Evolutionary conservation across 768 basidiomycete genomes (phyloP).

Genomic region (Suillus luteus): DNA sequence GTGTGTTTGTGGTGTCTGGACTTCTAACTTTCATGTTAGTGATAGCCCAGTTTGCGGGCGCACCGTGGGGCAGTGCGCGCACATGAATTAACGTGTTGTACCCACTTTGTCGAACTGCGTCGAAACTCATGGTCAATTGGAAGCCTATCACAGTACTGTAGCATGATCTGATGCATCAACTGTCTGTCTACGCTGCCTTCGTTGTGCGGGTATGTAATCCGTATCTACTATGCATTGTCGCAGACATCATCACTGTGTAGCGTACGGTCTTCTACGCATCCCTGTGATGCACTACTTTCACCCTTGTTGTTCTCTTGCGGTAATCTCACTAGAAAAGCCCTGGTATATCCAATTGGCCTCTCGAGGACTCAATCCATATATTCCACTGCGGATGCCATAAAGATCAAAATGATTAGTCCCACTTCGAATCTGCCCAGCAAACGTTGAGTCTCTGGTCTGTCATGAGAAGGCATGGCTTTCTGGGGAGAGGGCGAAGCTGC

Average conservation of each 20-base stretch:
- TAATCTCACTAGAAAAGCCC: background rate
- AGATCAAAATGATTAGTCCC: background rate
- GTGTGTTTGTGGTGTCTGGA: conserved; percentile 31
- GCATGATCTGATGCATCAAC: background rate
- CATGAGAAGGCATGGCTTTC: background rate
- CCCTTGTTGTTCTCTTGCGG: background rate
- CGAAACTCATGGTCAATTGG: background rate
- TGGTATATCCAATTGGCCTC: background rate
- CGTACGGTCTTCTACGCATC: background rate
- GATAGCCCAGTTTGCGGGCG: conserved; percentile 17
- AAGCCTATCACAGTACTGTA: background rate
- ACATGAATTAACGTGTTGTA: background rate
- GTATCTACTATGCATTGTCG: background rate
- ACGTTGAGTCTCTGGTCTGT: background rate
- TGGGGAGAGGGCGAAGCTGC: background rate
- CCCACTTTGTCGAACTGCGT: background rate
- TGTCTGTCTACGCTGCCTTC: background rate
- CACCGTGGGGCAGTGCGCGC: conserved; percentile 9
- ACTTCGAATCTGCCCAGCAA: too few relatives aligned
- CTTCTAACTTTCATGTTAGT: conserved; percentile 31
- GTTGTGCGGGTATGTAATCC: background rate
- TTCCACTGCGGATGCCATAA: background rate
- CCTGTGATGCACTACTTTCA: background rate
- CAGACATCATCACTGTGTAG: background rate
- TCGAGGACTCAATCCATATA: background rate